Evolutionary conservation across 768 basidiomycete species (phyloP).

Genomic region (Mycena chlorophos): DNA sequence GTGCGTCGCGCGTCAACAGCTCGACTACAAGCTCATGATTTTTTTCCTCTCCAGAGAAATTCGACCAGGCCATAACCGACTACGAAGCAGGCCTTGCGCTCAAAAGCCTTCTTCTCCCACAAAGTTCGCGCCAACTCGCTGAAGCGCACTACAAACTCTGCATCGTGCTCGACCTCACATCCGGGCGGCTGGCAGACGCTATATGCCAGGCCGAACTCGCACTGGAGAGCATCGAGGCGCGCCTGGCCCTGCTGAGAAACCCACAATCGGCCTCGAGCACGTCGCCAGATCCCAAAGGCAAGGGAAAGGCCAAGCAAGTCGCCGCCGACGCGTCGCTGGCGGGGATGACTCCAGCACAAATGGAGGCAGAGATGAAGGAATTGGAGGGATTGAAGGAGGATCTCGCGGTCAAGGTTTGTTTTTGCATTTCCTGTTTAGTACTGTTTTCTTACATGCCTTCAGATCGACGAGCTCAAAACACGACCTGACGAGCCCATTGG

Average conservation of each 20-base stretch:
- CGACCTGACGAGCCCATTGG: slow-evolving; percentile 61
- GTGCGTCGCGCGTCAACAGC: slow-evolving; percentile 43
- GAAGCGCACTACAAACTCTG: slow-evolving; percentile 94
- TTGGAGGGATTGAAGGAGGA: slow-evolving; percentile 75
- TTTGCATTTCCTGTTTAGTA: neutral
- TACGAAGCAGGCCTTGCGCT: slow-evolving; percentile 76
- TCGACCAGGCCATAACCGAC: slow-evolving; percentile 90
- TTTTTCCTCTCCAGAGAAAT: slow-evolving; percentile 68
- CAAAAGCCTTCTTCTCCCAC: slow-evolving; percentile 71
- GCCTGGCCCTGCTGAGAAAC: slow-evolving; percentile 59
- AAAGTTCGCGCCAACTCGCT: slow-evolving; percentile 90
- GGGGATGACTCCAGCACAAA: slow-evolving; percentile 71
- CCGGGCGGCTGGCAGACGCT: slow-evolving; percentile 79
- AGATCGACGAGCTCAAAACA: slow-evolving; percentile 91
- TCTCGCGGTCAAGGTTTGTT: slow-evolving; percentile 73
- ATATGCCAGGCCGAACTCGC: slow-evolving; percentile 81
- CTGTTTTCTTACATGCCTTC: slow-evolving; percentile 1
- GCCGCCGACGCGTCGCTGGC: slow-evolving; percentile 50
- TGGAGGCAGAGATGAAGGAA: slow-evolving; percentile 79
- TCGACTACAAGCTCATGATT: neutral
- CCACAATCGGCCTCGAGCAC: slow-evolving; percentile 26
- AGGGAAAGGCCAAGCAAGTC: slow-evolving; percentile 45
- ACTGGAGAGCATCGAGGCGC: slow-evolving; percentile 70
- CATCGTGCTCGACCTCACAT: slow-evolving; percentile 88
- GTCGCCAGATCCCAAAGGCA: slow-evolving; percentile 69